Base-by-base conservation (phyloP, 2,329 filamentous ascomycete species). In the Colletotrichum tofieldiae region DNA sequence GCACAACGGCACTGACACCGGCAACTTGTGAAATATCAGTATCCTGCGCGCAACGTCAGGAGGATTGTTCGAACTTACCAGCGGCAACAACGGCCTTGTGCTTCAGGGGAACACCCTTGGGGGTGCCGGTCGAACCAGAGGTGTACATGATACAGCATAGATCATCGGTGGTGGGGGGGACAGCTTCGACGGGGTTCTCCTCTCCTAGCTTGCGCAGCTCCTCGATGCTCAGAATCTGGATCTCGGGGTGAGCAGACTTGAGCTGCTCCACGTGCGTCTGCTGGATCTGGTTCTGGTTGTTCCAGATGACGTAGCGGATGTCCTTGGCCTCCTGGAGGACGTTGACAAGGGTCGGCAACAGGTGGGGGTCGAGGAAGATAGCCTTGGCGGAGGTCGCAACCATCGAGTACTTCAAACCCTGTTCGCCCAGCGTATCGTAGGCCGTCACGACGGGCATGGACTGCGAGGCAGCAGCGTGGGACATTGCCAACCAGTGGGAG, bases 361-460 rank as follows among this genome's bases (percentile, higher is more conserved):
- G 90, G 76, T 91, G 89, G 26, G 73, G 73, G 58, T 75, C 73
- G 47, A 75, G 72, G 56, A 84, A 94, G 83, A 95, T 92, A 79
- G 89, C 89, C 80, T 91, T 91, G 72, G 92, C 92, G 74, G 89
- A 85, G 60, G 93, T 94, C 77, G 93, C 92, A 47, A 90, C 86
- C 81, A 95, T 88, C 4, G 93, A 94, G 83, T 94, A 92, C 81
- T 89, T 90, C 75, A 95, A 84, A 54, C 93, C 93, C 77, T 93
- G 91, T 81, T 94, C 92, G 58, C 93, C 93, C 23, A 95, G 89
- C 8, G 93, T 94, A 82, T 94, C 93, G 82, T 95, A 95, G 54
- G 93, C 93, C n/a, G 93, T 96, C 70, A 95, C 93, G 76, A 95
- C 93, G 71, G 93, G 90, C 83, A 96, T 90, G 51, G 92, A 94